These are phyloP conservation scores for Beta corolliflora DNA, from an alignment of 179 eudicot genomes.

Conservation along the genomic window DNA sequence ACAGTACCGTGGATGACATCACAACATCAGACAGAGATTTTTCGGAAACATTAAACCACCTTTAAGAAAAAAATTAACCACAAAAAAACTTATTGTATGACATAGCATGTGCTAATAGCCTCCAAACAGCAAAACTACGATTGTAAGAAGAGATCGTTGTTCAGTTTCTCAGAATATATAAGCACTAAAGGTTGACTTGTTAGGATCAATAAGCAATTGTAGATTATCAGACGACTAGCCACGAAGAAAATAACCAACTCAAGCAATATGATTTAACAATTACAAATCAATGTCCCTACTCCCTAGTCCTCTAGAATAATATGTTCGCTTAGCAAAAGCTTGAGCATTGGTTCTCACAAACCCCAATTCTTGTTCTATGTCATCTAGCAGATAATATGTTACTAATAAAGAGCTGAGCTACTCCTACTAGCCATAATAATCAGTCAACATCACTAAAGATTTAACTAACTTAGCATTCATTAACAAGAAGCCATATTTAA, in stretches of 20 bases:
- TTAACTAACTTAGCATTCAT: not conserved
- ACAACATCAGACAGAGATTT: no score
- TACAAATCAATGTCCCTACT: not conserved
- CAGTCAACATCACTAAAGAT: not conserved
- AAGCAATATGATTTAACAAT: not conserved
- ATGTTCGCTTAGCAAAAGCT: not conserved
- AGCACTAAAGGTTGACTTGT: not conserved
- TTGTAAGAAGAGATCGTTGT: not conserved
- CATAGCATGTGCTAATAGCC: not conserved
- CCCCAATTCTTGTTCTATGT: not conserved
- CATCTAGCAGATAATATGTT: not conserved
- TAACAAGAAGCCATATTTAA: not conserved
- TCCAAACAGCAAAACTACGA: not conserved
- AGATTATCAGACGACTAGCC: not conserved
- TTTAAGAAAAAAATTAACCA: not conserved
- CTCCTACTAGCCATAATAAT: no score
- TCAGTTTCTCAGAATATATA: not conserved
- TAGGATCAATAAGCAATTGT: not conserved
- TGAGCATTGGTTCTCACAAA: not conserved
- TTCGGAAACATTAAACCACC: not conserved
- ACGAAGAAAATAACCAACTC: not conserved
- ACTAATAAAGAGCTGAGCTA: constrained; percentile 11
- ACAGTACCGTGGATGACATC: not conserved
- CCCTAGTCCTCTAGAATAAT: not conserved
- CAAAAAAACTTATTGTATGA: not conserved